Evolutionary conservation across 1,284 basidiomycete species (phyloP).

Genomic region (Trichosporon sp.): DNA sequence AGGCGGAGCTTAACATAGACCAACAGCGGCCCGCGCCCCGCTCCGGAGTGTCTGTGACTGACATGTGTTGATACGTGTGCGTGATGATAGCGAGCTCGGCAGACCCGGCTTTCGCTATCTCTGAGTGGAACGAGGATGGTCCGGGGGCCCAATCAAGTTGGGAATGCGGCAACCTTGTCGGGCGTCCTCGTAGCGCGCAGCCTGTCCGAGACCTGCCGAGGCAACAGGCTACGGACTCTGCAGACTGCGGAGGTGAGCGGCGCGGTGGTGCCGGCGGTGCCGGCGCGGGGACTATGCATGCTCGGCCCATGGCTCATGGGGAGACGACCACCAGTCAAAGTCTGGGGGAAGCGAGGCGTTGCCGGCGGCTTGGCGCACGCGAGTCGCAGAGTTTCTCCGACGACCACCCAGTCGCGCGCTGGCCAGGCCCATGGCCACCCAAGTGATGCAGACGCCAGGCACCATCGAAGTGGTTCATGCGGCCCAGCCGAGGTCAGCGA

Average conservation of each 20-base stretch:
- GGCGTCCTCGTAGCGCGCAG: not conserved
- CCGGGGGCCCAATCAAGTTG: too few species aligned
- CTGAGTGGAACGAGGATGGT: not conserved
- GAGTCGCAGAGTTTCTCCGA: constrained; percentile 6
- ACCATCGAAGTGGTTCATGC: not conserved
- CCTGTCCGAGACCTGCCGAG: too few species aligned
- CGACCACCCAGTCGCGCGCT: not conserved
- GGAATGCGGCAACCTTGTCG: not conserved
- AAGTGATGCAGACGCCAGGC: not conserved
- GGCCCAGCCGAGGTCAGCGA: not conserved
- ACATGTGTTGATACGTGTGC: not conserved
- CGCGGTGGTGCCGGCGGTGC: not conserved
- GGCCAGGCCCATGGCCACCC: not conserved
- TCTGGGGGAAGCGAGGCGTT: not conserved
- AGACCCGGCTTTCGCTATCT: not conserved
- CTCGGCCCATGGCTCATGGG: not conserved
- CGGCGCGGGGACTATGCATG: not conserved
- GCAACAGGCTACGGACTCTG: too few species aligned
- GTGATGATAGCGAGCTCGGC: not conserved
- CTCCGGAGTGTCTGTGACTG: not conserved
- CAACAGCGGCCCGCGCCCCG: not conserved
- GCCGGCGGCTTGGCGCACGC: constrained; percentile 10
- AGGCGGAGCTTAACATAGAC: not conserved
- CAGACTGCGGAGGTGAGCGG: too few species aligned
- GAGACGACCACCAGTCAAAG: too few species aligned